Percentiles rank a stretch among this genome's conserved stretches.
phyloP scores from a whole-genome alignment of 75 land plant species.

The Ceratopteris richardii region DNA sequence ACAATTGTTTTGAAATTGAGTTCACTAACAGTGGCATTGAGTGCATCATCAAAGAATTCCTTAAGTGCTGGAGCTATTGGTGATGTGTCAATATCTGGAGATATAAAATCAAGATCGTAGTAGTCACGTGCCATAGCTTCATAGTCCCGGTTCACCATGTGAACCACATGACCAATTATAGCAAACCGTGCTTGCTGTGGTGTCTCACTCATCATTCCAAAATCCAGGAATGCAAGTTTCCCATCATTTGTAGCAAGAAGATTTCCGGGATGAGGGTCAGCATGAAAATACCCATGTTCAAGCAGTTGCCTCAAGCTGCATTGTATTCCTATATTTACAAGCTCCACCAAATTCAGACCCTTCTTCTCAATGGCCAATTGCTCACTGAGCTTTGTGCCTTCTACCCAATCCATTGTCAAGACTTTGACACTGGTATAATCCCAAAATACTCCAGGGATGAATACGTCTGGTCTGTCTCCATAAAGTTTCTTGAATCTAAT shows the following conservation, averaged over 20 bases:
- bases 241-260: slow-evolving; percentile 95
- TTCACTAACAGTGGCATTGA: slow-evolving; percentile 89
- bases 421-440: slow-evolving; percentile 94
- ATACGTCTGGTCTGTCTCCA: slow-evolving; percentile 84
- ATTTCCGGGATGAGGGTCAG: slow-evolving; percentile 99
- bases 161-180: slow-evolving; percentile 96
- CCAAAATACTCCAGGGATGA: slow-evolving; percentile 88
- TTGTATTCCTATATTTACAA: slow-evolving; percentile 92
- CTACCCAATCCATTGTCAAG: slow-evolving; percentile 97
- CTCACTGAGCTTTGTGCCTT: slow-evolving; percentile 86
- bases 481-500: slow-evolving; percentile 79
- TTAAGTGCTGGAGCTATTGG: slow-evolving; percentile 92
- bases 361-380: slow-evolving; percentile 74
- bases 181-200: slow-evolving; percentile 87
- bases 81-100: slow-evolving; percentile 81
- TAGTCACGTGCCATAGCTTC: slow-evolving; percentile 98
- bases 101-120: slow-evolving; percentile 78
- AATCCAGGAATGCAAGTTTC: slow-evolving; percentile 93
- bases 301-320: slow-evolving; percentile 94
- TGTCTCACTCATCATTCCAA: slow-evolving; percentile 99
- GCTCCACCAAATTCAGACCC: slow-evolving; percentile 67
- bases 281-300: slow-evolving; percentile 98
- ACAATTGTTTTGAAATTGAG: slow-evolving; percentile 94
- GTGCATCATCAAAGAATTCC: slow-evolving; percentile 84
- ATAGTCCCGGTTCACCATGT: slow-evolving; percentile 98